phyloP scores from a whole-genome alignment of 2,329 filamentous ascomycete species.

The Talaromyces islandicus region DNA sequence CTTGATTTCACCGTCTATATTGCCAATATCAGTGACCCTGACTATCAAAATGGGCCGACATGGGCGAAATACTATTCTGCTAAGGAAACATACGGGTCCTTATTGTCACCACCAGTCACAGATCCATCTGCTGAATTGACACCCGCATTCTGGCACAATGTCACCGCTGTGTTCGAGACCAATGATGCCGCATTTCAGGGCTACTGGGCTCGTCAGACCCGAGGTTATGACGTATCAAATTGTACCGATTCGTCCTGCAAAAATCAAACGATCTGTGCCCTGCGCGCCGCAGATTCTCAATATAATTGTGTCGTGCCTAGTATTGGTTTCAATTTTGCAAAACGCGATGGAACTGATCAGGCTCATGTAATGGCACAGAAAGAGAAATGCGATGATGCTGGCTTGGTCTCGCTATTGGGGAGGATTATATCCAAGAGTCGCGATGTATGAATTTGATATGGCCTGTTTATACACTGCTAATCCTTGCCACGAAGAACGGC shows the following conservation, averaged over 20 bases:
- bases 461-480: neutral
- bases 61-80: constrained; percentile 55
- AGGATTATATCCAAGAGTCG: constrained; percentile 11
- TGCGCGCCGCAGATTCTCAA: constrained; percentile 49
- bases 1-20: constrained; percentile 51
- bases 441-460: neutral
- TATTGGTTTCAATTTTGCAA: constrained; percentile 29
- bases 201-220: constrained; percentile 44
- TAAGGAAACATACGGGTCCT: constrained; percentile 47
- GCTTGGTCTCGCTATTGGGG: constrained; percentile 17
- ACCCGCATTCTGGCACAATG: constrained; percentile 55
- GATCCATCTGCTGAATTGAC: constrained; percentile 43
- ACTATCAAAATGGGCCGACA: constrained; percentile 43
- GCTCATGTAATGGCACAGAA: neutral
- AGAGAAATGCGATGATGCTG: constrained; percentile 20
- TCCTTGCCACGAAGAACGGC: neutral
- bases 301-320: constrained; percentile 45
- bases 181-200: constrained; percentile 40
- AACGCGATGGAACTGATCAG: constrained; percentile 15
- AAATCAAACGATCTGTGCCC: constrained; percentile 45
- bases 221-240: constrained; percentile 38
- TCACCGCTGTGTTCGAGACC: constrained; percentile 45
- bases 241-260: constrained; percentile 41
- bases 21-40: constrained; percentile 44
- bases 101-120: constrained; percentile 38